phyloP scores from a whole-genome alignment of 768 basidiomycete genomes.

The Naematelia aurantialba region DNA sequence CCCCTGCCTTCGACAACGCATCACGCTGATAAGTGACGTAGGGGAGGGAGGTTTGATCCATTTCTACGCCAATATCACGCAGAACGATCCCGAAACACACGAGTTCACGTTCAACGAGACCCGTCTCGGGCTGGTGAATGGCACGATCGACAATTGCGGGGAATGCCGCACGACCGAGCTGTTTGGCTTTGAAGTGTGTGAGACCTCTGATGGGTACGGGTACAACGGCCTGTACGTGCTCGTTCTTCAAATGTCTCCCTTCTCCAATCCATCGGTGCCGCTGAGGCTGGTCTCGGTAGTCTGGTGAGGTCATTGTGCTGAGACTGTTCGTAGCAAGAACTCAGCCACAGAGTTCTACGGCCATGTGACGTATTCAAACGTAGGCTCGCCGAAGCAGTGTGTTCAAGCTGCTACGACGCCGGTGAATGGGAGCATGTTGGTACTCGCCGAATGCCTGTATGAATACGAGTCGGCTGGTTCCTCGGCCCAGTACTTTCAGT shows the following conservation, averaged over 20 bases:
- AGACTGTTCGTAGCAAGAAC: constrained; percentile 9
- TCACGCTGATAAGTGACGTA: neutral
- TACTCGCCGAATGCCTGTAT: constrained; percentile 17
- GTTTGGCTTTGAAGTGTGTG: constrained; percentile 26
- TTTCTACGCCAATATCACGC: constrained; percentile 21
- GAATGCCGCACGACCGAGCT: constrained; percentile 22
- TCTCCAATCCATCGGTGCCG: neutral
- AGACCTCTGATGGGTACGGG: constrained; percentile 11
- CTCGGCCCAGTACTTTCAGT: constrained; percentile 19
- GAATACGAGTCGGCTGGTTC: constrained; percentile 14
- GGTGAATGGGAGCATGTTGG: constrained; percentile 6
- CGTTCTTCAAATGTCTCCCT: neutral
- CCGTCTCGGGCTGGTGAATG: constrained; percentile 15
- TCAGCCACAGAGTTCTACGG: constrained; percentile 19
- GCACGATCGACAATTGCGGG: constrained; percentile 18
- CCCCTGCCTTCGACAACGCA: no score
- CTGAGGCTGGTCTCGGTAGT: no score
- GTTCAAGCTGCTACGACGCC: constrained; percentile 7
- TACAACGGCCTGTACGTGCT: constrained; percentile 18
- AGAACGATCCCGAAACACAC: constrained; percentile 8
- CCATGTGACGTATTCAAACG: constrained; percentile 19
- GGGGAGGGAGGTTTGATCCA: constrained; percentile 18
- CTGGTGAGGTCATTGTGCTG: neutral
- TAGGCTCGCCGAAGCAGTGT: constrained; percentile 9
- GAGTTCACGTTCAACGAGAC: constrained; percentile 17